phyloP scores from a whole-genome alignment of 1,139 yeast species.

The Eremothecium coryli region DNA sequence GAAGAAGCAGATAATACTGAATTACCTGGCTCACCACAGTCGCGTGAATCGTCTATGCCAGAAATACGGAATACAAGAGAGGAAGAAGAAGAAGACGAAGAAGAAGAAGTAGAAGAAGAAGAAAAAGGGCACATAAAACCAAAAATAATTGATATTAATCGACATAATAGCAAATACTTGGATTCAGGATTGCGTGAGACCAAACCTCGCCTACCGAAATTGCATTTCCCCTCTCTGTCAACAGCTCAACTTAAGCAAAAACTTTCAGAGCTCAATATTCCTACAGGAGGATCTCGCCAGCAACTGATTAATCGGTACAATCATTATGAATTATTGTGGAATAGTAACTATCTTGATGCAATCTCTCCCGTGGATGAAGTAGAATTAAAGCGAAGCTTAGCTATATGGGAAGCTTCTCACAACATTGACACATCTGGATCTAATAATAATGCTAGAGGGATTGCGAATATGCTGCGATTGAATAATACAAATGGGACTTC shows the following conservation, averaged over 20 bases:
- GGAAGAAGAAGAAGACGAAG: constrained; percentile 1
- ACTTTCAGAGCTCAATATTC: constrained; percentile 44
- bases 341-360: constrained; percentile 70
- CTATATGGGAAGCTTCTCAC: constrained; percentile 56
- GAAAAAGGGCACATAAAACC: neutral
- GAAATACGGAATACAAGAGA: too few relatives aligned
- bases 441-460: constrained; percentile 7
- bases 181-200: constrained; percentile 15
- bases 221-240: constrained; percentile 53
- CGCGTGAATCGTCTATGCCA: too few relatives aligned
- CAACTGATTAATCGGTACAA: constrained; percentile 64
- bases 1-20: too few relatives aligned
- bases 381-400: constrained; percentile 46
- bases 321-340: constrained; percentile 72
- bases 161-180: constrained; percentile 21
- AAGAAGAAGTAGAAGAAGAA: constrained; percentile 1
- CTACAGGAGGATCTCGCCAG: constrained; percentile 52
- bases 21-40: too few relatives aligned
- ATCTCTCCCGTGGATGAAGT: constrained; percentile 51
- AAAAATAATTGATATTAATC: constrained; percentile 1
- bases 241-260: constrained; percentile 56
- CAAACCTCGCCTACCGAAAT: constrained; percentile 39
- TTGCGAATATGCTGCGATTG: constrained; percentile 21
- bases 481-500: constrained; percentile 16
- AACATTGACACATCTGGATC: constrained; percentile 16